Evolutionary conservation across 1,284 basidiomycete genomes (phyloP).

Genomic region (Ustilago tritici): DNA sequence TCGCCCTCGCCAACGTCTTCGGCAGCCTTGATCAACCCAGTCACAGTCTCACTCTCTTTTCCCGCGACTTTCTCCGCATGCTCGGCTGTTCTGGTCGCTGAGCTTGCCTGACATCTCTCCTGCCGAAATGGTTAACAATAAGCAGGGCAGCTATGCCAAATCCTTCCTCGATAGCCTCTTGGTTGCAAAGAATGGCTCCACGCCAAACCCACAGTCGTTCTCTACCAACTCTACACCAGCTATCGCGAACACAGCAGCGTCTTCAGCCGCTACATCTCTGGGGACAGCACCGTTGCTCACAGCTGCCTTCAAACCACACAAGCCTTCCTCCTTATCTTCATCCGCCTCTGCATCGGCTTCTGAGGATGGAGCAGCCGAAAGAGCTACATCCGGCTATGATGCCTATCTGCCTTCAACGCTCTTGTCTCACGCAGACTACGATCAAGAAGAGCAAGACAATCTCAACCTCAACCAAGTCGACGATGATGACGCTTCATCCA

Average conservation of each 20-base stretch:
- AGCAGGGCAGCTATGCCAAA: constrained; percentile 37
- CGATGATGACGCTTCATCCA: constrained; percentile 31
- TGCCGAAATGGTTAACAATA: constrained; percentile 25
- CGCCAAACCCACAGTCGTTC: constrained; percentile 14
- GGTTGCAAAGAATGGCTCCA: constrained; percentile 20
- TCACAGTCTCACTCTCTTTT: background rate
- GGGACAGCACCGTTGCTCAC: constrained; percentile 33
- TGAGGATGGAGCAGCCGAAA: constrained; percentile 40
- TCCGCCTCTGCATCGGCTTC: constrained; percentile 55
- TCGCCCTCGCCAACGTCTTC: constrained; percentile 49
- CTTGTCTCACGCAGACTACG: constrained; percentile 15
- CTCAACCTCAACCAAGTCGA: constrained; percentile 15
- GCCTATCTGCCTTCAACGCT: constrained; percentile 30
- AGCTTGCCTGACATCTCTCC: constrained; percentile 1
- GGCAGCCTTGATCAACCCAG: constrained; percentile 34
- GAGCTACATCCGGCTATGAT: constrained; percentile 21
- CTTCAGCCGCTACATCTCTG: constrained; percentile 25
- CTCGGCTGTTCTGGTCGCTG: constrained; percentile 3
- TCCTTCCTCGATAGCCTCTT: constrained; percentile 45
- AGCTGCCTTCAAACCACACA: constrained; percentile 48
- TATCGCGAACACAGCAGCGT: constrained; percentile 17
- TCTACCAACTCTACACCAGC: constrained; percentile 25
- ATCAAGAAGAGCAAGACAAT: background rate
- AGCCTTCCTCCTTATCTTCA: constrained; percentile 52
- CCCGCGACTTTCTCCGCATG: constrained; percentile 9